Evolutionary conservation across 2,329 filamentous ascomycete genomes (phyloP), one percentile per base, ranked within the genome.

Genomic region (Tothia fuscella): DNA sequence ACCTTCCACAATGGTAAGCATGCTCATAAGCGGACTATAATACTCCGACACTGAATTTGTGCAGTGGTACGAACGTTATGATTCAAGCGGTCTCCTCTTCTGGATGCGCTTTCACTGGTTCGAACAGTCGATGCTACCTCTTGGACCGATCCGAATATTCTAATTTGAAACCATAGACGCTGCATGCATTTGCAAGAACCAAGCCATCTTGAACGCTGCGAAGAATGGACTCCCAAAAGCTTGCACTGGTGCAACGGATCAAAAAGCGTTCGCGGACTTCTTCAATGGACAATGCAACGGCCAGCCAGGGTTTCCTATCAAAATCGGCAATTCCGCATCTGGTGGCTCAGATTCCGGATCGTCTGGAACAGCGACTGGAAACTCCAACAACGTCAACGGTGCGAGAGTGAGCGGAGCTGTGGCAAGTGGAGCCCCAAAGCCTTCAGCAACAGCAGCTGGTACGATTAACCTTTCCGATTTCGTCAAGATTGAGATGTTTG

Each of bases 101-200:
- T 25, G 35, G 35, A n/a, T 37, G 35, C n/a, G 35, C 22, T 16
- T 25, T 37, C 35, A 37, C 35, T 37, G 35, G 35, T 21, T 25
- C n/a, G n/a, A n/a, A n/a, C n/a, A n/a, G 35, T 26, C 35, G 13
- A n/a, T 25, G 17, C 35, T 10, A 10, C 3, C 6, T 14, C 21
- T 26, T 10, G 9, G 17, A 7, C 7, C 32, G 19, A 7, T 13
- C 2, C 16, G 20, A 25, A 37, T 16, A 26, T 16, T 12, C n/a
- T 17, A 25, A 28, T 25, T 25, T 17, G 6, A 5, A 7, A 10
- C 3, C 25, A 10, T 25, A 37, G 35, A 37, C 13, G 35, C 28
- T 16, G 10, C 20, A 37, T 37, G 35, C 35, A 37, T 37, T 21
- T 37, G 35, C 22, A 37, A 37, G 22, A 37, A 37, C 35, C 25